Percentiles rank a stretch among this genome's conserved stretches.
phyloP scores from a whole-genome alignment of 176 grass and related monocot species.

The Typha latifolia region DNA sequence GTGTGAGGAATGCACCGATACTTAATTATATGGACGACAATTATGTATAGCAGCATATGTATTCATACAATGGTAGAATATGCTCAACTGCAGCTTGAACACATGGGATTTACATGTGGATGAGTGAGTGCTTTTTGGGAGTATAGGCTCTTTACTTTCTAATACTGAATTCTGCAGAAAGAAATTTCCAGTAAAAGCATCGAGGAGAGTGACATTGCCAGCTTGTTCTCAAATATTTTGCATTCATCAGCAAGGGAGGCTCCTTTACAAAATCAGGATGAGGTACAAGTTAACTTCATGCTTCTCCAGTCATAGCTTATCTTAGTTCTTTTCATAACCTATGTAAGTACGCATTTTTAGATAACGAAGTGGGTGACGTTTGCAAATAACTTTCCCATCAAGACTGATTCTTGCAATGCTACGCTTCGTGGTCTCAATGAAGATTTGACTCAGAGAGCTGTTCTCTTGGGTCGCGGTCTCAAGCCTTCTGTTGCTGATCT shows the following conservation, averaged over 20 bases:
- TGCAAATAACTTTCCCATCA: constrained; percentile 49
- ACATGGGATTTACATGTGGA: too few species aligned
- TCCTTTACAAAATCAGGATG: constrained; percentile 33
- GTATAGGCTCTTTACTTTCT: constrained; percentile 10
- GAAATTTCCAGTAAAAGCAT: constrained; percentile 36
- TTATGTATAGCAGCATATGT: too few species aligned
- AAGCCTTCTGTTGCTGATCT: constrained; percentile 65
- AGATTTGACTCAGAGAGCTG: constrained; percentile 62
- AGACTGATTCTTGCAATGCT: constrained; percentile 22
- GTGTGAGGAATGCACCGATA: too few species aligned
- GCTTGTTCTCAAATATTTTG: constrained; percentile 40
- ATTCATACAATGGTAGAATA: too few species aligned
- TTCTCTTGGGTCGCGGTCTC: constrained; percentile 50
- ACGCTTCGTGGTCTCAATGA: constrained; percentile 53
- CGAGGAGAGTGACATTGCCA: constrained; percentile 41
- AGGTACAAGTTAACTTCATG: constrained; percentile 27
- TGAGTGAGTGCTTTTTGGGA: constrained; percentile 1
- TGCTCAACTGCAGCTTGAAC: too few species aligned
- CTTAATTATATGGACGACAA: too few species aligned
- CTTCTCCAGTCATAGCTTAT: neutral
- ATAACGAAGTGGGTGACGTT: constrained; percentile 70
- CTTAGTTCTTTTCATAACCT: neutral
- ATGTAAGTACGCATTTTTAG: constrained; percentile 25
- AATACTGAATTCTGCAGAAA: constrained; percentile 33
- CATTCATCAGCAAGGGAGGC: constrained; percentile 1